Conservation (phyloP, 108 stramenopile genomes). For the Fragilariopsis cylindrus region DNA sequence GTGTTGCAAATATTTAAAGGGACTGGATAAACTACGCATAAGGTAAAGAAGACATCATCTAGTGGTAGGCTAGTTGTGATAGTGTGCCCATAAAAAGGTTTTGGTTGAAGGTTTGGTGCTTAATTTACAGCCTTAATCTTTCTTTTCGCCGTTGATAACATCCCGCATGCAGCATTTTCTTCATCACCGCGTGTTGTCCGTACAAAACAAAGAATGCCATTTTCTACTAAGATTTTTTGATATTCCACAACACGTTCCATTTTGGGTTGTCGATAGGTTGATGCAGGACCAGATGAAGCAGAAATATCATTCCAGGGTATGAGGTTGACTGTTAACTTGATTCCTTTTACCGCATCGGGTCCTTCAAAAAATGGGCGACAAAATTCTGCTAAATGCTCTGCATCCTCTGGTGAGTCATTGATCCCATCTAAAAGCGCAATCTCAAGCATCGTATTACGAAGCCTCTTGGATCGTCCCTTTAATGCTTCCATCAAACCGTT, state of each 20-base stretch:
- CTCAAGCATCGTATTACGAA: conserved; percentile 77
- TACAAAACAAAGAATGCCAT: conserved; percentile 55
- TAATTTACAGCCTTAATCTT: conserved; percentile 1
- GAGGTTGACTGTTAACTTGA: conserved; percentile 76
- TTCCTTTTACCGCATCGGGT: conserved; percentile 34
- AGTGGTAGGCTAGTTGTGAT: no score
- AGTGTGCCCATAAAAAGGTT: neutral
- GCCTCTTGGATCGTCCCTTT: conserved; percentile 26
- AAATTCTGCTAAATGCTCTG: conserved; percentile 72
- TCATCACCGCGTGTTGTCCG: conserved; percentile 87
- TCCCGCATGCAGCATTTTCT: conserved; percentile 85
- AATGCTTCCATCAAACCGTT: conserved; percentile 59
- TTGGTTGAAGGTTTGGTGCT: neutral
- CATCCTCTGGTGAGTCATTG: conserved; percentile 81
- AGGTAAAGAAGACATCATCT: no score
- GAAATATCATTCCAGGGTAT: conserved; percentile 82
- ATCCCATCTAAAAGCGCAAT: conserved; percentile 73
- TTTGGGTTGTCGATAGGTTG: conserved; percentile 49
- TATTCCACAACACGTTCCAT: conserved; percentile 54
- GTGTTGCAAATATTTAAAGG: no score
- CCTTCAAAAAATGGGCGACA: conserved; percentile 52
- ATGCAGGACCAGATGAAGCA: conserved; percentile 30
- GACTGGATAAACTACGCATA: no score
- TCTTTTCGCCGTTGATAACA: conserved; percentile 65
- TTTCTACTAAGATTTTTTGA: conserved; percentile 55